Evolutionary conservation across 2,329 filamentous ascomycete genomes (phyloP), one percentile per base, ranked within the genome.

Genomic region (Penicillium sclerotigenum): DNA sequence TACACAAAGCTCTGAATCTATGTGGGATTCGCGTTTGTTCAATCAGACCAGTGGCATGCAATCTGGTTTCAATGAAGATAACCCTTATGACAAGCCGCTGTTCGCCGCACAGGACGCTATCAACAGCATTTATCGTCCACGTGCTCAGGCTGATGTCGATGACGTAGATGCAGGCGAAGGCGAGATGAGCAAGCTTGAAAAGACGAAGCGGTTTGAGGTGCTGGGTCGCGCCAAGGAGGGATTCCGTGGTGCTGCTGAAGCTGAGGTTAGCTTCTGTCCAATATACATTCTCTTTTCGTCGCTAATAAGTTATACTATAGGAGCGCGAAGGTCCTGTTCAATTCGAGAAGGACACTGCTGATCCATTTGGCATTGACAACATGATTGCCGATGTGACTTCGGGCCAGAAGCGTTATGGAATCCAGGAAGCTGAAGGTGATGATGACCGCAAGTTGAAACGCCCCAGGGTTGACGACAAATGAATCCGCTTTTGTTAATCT

Each of bases 1-100:
- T 3, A 97, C 94, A 4, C 89, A 94, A 71, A 89, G 87, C 48
- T 88, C 88, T 53, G 94, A 99, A 73, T 87, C 89, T 24, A 97
- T 97, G 94, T 99, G 95, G 78, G 94, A 99, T 77, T 95, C 91
- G 2, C 83, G 94, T 38, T 77, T 99, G 29, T 99, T 99, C 77
- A 97, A 97, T 76, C 91, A 96, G 76, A 88, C 87, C 6, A 92
- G 89, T 65, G 94, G 94, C 0, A 95, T 99, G 71, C 88, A 91
- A 65, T 84, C 87, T 50, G 94, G 93, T 0, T 91, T 97, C 81
- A 99, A 99, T 73, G 94, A 99, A 74, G 94, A 99, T 73, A 94
- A 99, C 70, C 86, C 87, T 0, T 99, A 97, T 77, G 94, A 97
- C 74, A 97, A 97, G 76, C 94, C 94, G 20, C 80, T 99, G 8